These are phyloP conservation scores for Fragilaria radians DNA, from an alignment of 108 stramenopile species.

Conservation along the genomic window DNA sequence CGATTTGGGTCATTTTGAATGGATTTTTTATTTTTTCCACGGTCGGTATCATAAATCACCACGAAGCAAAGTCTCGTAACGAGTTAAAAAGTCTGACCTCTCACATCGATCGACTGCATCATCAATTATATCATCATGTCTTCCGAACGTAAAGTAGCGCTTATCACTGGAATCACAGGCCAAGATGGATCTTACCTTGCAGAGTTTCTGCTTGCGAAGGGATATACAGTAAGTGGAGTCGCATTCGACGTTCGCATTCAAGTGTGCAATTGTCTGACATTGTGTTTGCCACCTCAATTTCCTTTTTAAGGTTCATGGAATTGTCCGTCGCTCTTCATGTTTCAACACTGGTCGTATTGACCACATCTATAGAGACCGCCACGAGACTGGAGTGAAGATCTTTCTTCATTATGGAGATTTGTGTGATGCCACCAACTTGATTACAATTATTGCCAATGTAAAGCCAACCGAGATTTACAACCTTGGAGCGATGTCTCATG, in stretches of 20 bases:
- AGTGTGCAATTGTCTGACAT: background rate
- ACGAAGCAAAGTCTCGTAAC: too few relatives aligned
- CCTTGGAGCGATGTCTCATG: constrained; percentile 99
- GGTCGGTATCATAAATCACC: too few relatives aligned
- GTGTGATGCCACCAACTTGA: constrained; percentile 96
- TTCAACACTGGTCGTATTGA: constrained; percentile 99
- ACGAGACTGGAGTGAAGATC: constrained; percentile 91
- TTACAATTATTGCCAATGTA: constrained; percentile 80
- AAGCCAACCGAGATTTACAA: constrained; percentile 97
- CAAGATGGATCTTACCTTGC: constrained; percentile 98
- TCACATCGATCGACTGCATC: too few relatives aligned
- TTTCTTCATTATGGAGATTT: constrained; percentile 99
- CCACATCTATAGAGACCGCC: constrained; percentile 95
- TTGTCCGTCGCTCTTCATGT: constrained; percentile 95
- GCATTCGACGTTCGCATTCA: background rate
- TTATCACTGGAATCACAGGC: constrained; percentile 98
- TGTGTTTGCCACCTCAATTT: background rate
- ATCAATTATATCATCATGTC: constrained; percentile 15
- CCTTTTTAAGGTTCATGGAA: constrained; percentile 83
- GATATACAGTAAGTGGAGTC: constrained; percentile 72
- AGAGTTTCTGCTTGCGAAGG: constrained; percentile 90
- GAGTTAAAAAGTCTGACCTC: too few relatives aligned
- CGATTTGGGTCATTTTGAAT: too few relatives aligned
- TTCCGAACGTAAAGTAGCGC: constrained; percentile 70
- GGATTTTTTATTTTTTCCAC: too few relatives aligned